Evolutionary conservation across 2,329 filamentous ascomycete species (phyloP).

Genomic region (Botrytis tulipae): DNA sequence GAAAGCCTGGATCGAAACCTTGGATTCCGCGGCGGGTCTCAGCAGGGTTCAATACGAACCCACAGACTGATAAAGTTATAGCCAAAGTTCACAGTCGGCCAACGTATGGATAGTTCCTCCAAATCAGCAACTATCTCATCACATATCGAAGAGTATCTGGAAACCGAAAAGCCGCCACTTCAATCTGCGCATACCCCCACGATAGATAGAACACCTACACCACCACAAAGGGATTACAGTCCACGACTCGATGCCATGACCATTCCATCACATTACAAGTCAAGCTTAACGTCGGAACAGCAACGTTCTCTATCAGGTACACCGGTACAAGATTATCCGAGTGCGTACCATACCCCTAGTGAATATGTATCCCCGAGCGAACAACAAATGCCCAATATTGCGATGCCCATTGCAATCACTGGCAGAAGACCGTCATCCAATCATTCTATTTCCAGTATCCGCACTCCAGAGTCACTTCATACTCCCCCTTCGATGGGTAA

Average conservation of each 20-base stretch:
- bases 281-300: slow-evolving; percentile 23
- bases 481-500: slow-evolving; percentile 19
- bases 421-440: slow-evolving; percentile 12
- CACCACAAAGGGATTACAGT: slow-evolving; percentile 8
- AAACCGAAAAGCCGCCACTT: slow-evolving; percentile 21
- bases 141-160: slow-evolving; percentile 33
- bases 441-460: background rate
- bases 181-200: background rate
- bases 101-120: slow-evolving; percentile 27
- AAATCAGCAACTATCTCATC: slow-evolving; percentile 26
- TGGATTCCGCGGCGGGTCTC: slow-evolving; percentile 25
- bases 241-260: slow-evolving; percentile 7
- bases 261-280: slow-evolving; percentile 18
- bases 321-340: slow-evolving; percentile 6
- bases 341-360: slow-evolving; percentile 11
- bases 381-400: background rate
- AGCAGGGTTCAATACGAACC: slow-evolving; percentile 7
- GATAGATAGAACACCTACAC: slow-evolving; percentile 9
- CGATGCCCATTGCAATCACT: background rate
- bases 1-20: slow-evolving; percentile 28
- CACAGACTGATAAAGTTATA: slow-evolving; percentile 20
- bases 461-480: slow-evolving; percentile 9
- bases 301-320: slow-evolving; percentile 16
- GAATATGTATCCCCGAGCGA: background rate
- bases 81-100: slow-evolving; percentile 25